Base-by-base conservation (phyloP, 192 early-diverging fungal genomes). In the Globomyces pollinis-pini region DNA sequence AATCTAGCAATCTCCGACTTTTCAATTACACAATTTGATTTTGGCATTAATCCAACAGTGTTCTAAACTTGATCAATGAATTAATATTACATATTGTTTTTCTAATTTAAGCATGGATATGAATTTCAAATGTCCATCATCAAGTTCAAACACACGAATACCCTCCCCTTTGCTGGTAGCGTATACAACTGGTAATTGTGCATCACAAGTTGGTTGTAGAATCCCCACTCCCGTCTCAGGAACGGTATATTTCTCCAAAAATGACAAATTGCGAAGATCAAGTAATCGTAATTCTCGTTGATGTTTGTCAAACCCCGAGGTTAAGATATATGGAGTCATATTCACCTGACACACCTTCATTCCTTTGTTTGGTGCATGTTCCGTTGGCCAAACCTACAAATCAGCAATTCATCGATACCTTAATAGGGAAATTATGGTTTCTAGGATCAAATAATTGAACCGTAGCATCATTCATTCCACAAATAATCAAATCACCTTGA, bases 1-100 rank as follows among this genome's bases (percentile, higher is more conserved):
- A 70, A 70, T 21, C 68, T 34, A 0, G 68, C 68, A 18, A 70
- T 57, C 41, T 70, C 68, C 26, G 53, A 60, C 54, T 66, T 70
- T 20, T 9, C 12, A 7, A 5, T 29, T 24, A 45, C 44, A 41
- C 62, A 65, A 9, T 49, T 12, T 8, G 16, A 8, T 45, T 70
- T 70, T 0, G 68, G 63, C 34, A 65, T 20, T 18, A 70, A n/a
- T 12, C 66, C 62, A 24, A 57, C 18, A 20, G 57, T 57, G 2
- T 51, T 58, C 59, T 60, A 33, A 2, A 24, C 35, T 62, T 24
- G 8, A 34, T 8, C 2, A 20, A 18, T 36, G 32, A 11, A 26
- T 1, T 18, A 60, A 24, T 16, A 49, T 18, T 42, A 69, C 67
- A 43, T 50, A 47, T 44, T 64, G 66, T 33, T 59, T 64, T 26